Base-by-base conservation (phyloP, 2,329 filamentous ascomycete genomes). In the Penicillium fuscoglaucum region DNA sequence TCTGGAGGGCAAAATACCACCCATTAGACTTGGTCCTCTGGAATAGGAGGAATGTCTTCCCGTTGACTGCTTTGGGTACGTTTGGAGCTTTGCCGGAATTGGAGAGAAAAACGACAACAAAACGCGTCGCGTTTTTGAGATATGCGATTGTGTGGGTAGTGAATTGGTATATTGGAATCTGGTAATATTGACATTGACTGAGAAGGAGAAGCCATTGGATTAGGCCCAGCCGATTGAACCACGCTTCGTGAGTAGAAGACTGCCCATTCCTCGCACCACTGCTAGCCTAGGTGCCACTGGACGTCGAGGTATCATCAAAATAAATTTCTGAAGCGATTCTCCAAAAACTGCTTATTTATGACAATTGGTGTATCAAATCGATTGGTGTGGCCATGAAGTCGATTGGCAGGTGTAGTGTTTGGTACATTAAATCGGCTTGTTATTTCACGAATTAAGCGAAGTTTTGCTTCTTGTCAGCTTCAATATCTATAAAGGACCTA, bases 271-370 rank as follows among this genome's bases (percentile, higher is more conserved):
- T 21, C 6, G n/a, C 10, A 41, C 3, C 3, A 13, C 13, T 43
- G 5, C 40, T 43, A 2, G 40, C 12, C 40, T 19, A 13, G 6
- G 6, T 1, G 6, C 1, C 2, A 28, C 6, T 19, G 2, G 17
- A 45, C 3, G 10, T 19, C 3, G 12, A 8, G 13, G 6, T 1
- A n/a, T 26, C 4, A 10, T 12, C 8, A 3, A 6, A 29, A 10
- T 44, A 5, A 0, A n/a, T n/a, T 10, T 7, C 5, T 6, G 41
- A 28, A 10, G 15, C 5, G 0, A n/a, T n/a, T n/a, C 3, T 4
- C 2, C 1, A 12, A 9, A 26, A 7, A 7, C 9, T 28, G 2
- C 4, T 4, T n/a, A 12, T 6, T n/a, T 6, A 28, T n/a, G 41
- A n/a, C 41, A 28, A 26, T 26, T 26, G 15, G 41, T 2, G 9